Percentiles rank a stretch among this genome's conserved stretches.
Evolutionary conservation across 306 rosid genomes (phyloP).

Genomic region (Quercus dentata): DNA sequence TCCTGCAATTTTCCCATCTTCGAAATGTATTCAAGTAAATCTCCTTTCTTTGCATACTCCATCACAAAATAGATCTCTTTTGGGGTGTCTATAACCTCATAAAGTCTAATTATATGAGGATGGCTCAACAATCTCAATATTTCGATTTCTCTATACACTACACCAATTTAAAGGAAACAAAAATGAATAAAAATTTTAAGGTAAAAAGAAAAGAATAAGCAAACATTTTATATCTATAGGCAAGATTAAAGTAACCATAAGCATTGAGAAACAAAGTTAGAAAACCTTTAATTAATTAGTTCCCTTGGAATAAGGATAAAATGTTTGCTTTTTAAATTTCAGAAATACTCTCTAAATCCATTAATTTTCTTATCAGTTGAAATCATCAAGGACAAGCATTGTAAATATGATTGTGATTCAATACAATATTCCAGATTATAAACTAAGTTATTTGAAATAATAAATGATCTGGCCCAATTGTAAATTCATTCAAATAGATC

Average conservation of each 20-base stretch:
- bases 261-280: neutral
- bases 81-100: slow-evolving; percentile 86
- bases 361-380: neutral
- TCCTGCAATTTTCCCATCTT: slow-evolving; percentile 86
- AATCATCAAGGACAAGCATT: neutral
- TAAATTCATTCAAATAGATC: neutral
- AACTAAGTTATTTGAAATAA: neutral
- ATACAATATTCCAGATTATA: neutral
- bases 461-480: neutral
- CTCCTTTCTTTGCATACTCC: slow-evolving; percentile 90
- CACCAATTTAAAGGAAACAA: slow-evolving; percentile 26
- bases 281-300: neutral
- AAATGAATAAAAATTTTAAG: neutral
- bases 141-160: slow-evolving; percentile 88
- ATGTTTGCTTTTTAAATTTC: neutral
- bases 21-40: slow-evolving; percentile 79
- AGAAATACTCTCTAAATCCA: neutral
- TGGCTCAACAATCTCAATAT: slow-evolving; percentile 85
- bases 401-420: neutral
- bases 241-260: neutral
- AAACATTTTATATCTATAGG: neutral
- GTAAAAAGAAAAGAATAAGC: neutral
- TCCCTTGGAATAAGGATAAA: neutral
- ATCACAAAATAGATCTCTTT: slow-evolving; percentile 72
- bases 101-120: slow-evolving; percentile 86